phyloP scores from a whole-genome alignment of 495 filamentous ascomycete genomes.

The Penicillium cinerascens region DNA sequence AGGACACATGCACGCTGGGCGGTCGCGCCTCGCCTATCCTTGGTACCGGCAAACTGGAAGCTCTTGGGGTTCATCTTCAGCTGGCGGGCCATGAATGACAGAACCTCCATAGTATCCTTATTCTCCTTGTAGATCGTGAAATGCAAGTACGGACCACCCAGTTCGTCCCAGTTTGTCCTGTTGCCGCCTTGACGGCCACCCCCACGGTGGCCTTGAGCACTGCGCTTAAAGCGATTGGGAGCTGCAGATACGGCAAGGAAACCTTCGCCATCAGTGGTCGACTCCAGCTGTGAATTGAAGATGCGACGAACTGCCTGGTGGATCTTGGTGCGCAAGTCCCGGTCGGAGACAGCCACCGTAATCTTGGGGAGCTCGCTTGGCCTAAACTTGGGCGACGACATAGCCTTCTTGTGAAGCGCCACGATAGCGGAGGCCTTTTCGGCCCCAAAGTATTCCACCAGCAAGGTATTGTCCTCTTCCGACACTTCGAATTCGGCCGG shows the following conservation, averaged over 20 bases:
- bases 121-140: slow-evolving; percentile 98
- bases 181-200: slow-evolving; percentile 22
- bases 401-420: slow-evolving; percentile 42
- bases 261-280: slow-evolving; percentile 55
- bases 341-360: slow-evolving; percentile 49
- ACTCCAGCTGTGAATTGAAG: slow-evolving; percentile 65
- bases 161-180: slow-evolving; percentile 54
- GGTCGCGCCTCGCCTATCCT: slow-evolving; percentile 86
- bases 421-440: slow-evolving; percentile 39
- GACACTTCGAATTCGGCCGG: slow-evolving; percentile 36
- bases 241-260: slow-evolving; percentile 56
- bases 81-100: slow-evolving; percentile 65
- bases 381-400: slow-evolving; percentile 36
- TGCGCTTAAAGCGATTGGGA: slow-evolving; percentile 38
- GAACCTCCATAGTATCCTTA: slow-evolving; percentile 93
- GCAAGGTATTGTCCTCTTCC: slow-evolving; percentile 42
- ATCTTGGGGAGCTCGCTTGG: slow-evolving; percentile 43
- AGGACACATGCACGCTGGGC: slow-evolving; percentile 76
- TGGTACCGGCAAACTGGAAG: slow-evolving; percentile 89
- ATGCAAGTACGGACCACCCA: slow-evolving; percentile 79
- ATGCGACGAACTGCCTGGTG: slow-evolving; percentile 66
- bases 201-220: slow-evolving; percentile 26
- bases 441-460: slow-evolving; percentile 44
- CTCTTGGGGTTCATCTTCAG: slow-evolving; percentile 63
- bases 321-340: slow-evolving; percentile 58